Evolutionary conservation across 2,329 filamentous ascomycete genomes (phyloP).

Genomic region (Exophiala spinifera): DNA sequence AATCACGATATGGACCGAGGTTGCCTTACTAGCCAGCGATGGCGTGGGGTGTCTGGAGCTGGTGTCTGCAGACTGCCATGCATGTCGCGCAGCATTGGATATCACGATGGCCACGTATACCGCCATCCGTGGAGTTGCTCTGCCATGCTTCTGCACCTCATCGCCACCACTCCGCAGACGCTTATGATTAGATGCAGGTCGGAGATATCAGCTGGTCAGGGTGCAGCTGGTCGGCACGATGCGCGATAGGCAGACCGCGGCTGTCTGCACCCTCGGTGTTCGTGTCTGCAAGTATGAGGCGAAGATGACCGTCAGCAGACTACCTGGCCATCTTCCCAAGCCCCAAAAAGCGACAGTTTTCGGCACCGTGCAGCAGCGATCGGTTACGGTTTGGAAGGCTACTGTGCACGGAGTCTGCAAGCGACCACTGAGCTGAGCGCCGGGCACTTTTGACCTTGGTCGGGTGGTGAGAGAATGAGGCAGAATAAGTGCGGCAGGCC

Average conservation of each 20-base stretch:
- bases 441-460: neutral
- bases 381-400: neutral
- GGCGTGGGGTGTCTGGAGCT: slow-evolving; percentile 15
- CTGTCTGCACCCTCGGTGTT: slow-evolving; percentile 8
- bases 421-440: no score
- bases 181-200: neutral
- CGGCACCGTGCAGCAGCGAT: neutral
- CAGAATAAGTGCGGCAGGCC: neutral
- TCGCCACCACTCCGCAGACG: neutral
- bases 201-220: neutral
- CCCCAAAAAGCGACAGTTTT: neutral
- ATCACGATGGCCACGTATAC: slow-evolving; percentile 19
- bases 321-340: no score
- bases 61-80: slow-evolving; percentile 12
- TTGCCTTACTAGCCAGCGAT: slow-evolving; percentile 6
- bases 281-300: slow-evolving; percentile 4
- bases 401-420: neutral
- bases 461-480: neutral
- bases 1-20: slow-evolving; percentile 19
- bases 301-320: slow-evolving; percentile 17
- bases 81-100: slow-evolving; percentile 20
- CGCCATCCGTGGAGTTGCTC: neutral
- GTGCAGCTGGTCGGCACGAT: slow-evolving; percentile 23
- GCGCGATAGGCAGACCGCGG: slow-evolving; percentile 20
- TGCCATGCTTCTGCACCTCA: neutral